These are phyloP conservation scores for Debaryomycetaceae sp. DNA, from an alignment of 1,139 yeast species.

Conservation along the genomic window DNA sequence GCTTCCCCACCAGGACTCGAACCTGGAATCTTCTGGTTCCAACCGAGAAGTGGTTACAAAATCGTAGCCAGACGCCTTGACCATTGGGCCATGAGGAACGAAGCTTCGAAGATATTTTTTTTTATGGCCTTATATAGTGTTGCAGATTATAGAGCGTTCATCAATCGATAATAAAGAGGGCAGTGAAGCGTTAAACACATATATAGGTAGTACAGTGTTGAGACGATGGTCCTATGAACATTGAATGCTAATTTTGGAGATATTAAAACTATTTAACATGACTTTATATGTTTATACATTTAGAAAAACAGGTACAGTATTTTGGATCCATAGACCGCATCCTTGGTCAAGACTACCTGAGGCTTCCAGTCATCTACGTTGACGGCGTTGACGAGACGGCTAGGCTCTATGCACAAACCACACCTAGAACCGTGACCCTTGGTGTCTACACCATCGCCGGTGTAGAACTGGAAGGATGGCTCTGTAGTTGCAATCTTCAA, in stretches of 20 bases:
- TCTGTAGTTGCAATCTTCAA: constrained; percentile 55
- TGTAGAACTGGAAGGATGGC: constrained; percentile 66
- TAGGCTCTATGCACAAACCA: constrained; percentile 66
- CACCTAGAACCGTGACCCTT: constrained; percentile 42
- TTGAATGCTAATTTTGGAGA: too few species aligned
- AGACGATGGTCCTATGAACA: too few species aligned
- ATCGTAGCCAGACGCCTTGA: constrained; percentile 58
- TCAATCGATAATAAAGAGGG: too few species aligned
- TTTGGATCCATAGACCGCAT: constrained; percentile 53
- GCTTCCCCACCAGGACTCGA: constrained; percentile 96
- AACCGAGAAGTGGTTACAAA: constrained; percentile 41
- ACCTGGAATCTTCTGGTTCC: constrained; percentile 44
- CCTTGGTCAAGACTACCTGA: constrained; percentile 52
- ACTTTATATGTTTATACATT: neutral
- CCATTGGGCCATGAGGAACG: constrained; percentile 59
- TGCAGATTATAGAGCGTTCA: neutral
- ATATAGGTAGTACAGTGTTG: too few species aligned
- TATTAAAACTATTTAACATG: neutral
- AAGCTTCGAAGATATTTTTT: constrained; percentile 22
- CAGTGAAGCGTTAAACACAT: too few species aligned
- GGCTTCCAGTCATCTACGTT: constrained; percentile 45
- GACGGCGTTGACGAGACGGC: constrained; percentile 57
- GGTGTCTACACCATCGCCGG: constrained; percentile 52
- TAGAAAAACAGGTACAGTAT: constrained; percentile 30
- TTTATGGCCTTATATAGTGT: neutral